Conservation (phyloP, 108 stramenopile species). For the Epithemia pelagica region DNA sequence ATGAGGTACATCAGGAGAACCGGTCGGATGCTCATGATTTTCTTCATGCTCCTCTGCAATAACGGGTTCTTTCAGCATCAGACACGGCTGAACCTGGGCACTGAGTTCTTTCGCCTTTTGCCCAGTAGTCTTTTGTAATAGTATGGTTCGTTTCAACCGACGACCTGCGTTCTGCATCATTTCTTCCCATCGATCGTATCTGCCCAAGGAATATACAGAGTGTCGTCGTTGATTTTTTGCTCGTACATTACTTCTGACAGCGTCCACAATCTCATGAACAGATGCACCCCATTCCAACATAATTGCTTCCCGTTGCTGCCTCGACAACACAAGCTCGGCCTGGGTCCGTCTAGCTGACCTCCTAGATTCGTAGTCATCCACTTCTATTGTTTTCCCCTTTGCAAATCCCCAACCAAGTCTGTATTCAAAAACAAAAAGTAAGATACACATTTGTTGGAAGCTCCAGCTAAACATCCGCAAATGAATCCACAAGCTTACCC, state of each 20-base stretch:
- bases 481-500: too few relatives aligned
- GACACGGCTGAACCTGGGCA: background rate
- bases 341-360: slow-evolving; percentile 28
- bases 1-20: background rate
- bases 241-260: slow-evolving; percentile 49
- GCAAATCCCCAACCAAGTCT: slow-evolving; percentile 37
- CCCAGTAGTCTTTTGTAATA: slow-evolving; percentile 12
- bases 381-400: slow-evolving; percentile 16
- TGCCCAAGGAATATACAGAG: slow-evolving; percentile 58
- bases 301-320: slow-evolving; percentile 49
- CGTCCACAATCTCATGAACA: slow-evolving; percentile 46
- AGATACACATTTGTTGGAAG: too few relatives aligned
- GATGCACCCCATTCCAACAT: slow-evolving; percentile 50
- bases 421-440: slow-evolving; percentile 1
- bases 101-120: slow-evolving; percentile 1
- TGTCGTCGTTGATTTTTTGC: slow-evolving; percentile 59
- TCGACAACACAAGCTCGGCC: slow-evolving; percentile 41
- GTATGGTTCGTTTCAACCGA: slow-evolving; percentile 29
- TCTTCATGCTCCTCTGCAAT: background rate
- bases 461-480: too few relatives aligned
- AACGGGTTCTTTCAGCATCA: background rate
- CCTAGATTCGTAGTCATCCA: slow-evolving; percentile 45
- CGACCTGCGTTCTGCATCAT: slow-evolving; percentile 37
- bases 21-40: background rate
- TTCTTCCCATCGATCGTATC: slow-evolving; percentile 39